Percentiles rank a stretch among this genome's conserved stretches.
Evolutionary conservation across 2,329 filamentous ascomycete species (phyloP).

Genomic region (Pseudopyricularia cyperi): DNA sequence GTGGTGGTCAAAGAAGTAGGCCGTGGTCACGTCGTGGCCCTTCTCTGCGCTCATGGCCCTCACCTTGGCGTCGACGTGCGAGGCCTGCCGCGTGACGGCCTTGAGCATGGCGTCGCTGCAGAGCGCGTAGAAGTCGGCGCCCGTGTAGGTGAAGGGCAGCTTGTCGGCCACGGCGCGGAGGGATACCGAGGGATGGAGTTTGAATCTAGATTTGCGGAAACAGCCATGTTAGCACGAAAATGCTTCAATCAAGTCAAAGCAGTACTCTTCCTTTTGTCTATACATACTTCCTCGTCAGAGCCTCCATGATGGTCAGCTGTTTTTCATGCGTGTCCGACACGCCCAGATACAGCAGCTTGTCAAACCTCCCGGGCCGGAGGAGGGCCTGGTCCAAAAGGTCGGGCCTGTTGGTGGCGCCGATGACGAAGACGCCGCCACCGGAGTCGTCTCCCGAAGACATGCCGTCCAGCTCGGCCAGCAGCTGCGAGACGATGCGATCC

Average conservation of each 20-base stretch:
- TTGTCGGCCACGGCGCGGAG: slow-evolving; percentile 59
- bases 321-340: slow-evolving; percentile 96
- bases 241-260: too few species aligned
- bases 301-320: slow-evolving; percentile 87
- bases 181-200: slow-evolving; percentile 66
- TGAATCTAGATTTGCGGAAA: slow-evolving; percentile 47
- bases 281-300: slow-evolving; percentile 80
- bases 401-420: slow-evolving; percentile 89
- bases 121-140: slow-evolving; percentile 91
- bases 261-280: background rate
- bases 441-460: slow-evolving; percentile 66
- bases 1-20: slow-evolving; percentile 91
- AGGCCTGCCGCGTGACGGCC: slow-evolving; percentile 83
- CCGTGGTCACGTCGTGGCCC: slow-evolving; percentile 52
- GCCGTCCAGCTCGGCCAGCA: slow-evolving; percentile 88
- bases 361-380: slow-evolving; percentile 80
- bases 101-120: slow-evolving; percentile 99
- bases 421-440: slow-evolving; percentile 69
- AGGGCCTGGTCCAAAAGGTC: slow-evolving; percentile 86
- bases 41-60: slow-evolving; percentile 46
- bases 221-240: slow-evolving; percentile 4
- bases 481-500: slow-evolving; percentile 91
- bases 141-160: slow-evolving; percentile 91
- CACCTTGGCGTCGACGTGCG: slow-evolving; percentile 73
- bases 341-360: slow-evolving; percentile 96